Conservation (phyloP, 192 early-diverging fungal species). For the Linnemannia elongata region DNA sequence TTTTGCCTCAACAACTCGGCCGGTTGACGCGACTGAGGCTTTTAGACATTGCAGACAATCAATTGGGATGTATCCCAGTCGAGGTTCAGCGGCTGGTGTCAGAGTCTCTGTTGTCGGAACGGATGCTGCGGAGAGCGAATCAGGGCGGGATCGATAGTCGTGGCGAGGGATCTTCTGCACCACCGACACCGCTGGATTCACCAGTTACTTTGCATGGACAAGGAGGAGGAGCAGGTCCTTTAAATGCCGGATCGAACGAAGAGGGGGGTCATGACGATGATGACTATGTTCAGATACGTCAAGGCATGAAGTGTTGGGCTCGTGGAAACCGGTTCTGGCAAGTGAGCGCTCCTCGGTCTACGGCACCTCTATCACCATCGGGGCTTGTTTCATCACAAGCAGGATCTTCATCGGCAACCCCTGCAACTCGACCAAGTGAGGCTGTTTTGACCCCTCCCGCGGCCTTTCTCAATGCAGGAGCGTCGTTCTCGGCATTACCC, state of each 20-base stretch:
- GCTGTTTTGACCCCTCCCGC: neutral
- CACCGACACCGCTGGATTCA: neutral
- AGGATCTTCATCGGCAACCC: neutral
- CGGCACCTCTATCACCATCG: constrained; percentile 6
- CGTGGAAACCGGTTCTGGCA: constrained; percentile 54
- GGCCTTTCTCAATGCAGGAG: neutral
- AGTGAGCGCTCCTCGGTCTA: constrained; percentile 20
- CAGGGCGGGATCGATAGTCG: constrained; percentile 6
- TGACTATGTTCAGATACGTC: constrained; percentile 54
- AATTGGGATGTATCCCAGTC: constrained; percentile 50
- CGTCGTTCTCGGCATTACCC: neutral
- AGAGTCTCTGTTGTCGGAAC: constrained; percentile 26
- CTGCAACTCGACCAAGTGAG: neutral
- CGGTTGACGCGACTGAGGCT: constrained; percentile 31
- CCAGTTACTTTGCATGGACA: neutral
- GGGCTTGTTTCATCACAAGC: neutral
- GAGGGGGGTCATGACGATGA: constrained; percentile 56
- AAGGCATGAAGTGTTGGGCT: constrained; percentile 57
- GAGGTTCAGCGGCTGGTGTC: constrained; percentile 49
- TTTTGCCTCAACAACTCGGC: constrained; percentile 45
- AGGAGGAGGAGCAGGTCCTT: neutral
- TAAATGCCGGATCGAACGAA: constrained; percentile 7
- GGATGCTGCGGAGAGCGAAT: constrained; percentile 19
- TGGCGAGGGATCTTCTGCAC: constrained; percentile 16
- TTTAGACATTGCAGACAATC: constrained; percentile 53